These are phyloP conservation scores for Lentinula guzmanii DNA, from an alignment of 768 basidiomycete genomes.

Conservation along the genomic window DNA sequence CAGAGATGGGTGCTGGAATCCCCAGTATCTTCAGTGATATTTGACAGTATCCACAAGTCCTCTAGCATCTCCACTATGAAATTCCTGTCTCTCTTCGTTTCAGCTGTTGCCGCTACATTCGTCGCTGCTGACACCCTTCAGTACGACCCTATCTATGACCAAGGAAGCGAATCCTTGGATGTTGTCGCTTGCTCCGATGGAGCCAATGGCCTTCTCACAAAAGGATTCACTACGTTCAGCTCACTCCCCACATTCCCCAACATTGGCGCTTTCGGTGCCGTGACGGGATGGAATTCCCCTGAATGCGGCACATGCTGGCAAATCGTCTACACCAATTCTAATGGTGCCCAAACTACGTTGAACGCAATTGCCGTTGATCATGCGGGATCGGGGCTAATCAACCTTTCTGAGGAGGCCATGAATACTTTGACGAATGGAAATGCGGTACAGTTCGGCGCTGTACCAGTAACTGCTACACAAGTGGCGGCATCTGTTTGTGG, in stretches of 20 bases:
- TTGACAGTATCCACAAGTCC: background rate
- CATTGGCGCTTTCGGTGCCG: slow-evolving; percentile 32
- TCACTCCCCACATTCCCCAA: slow-evolving; percentile 30
- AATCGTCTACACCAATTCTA: slow-evolving; percentile 6
- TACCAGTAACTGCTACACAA: slow-evolving; percentile 5
- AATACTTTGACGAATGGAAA: slow-evolving; percentile 11
- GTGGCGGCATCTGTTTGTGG: slow-evolving; percentile 8
- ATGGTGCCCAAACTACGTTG: background rate
- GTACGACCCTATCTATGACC: slow-evolving; percentile 46
- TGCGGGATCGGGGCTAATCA: slow-evolving; percentile 11
- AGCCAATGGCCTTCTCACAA: slow-evolving; percentile 25
- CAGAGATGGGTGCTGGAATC: background rate
- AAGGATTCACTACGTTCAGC: slow-evolving; percentile 27
- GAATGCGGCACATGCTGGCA: slow-evolving; percentile 22
- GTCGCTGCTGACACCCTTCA: slow-evolving; percentile 60
- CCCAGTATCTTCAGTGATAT: background rate
- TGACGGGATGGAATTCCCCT: slow-evolving; percentile 27
- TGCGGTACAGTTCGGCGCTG: slow-evolving; percentile 12
- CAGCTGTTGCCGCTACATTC: slow-evolving; percentile 21
- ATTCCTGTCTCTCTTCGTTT: slow-evolving; percentile 20
- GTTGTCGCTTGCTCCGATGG: slow-evolving; percentile 36
- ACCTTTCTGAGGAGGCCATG: slow-evolving; percentile 10
- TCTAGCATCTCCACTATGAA: background rate
- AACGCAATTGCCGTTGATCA: slow-evolving; percentile 9
- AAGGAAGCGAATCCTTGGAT: slow-evolving; percentile 13